phyloP scores from a whole-genome alignment of 2,329 filamentous ascomycete genomes.

The Neonectria hederae region DNA sequence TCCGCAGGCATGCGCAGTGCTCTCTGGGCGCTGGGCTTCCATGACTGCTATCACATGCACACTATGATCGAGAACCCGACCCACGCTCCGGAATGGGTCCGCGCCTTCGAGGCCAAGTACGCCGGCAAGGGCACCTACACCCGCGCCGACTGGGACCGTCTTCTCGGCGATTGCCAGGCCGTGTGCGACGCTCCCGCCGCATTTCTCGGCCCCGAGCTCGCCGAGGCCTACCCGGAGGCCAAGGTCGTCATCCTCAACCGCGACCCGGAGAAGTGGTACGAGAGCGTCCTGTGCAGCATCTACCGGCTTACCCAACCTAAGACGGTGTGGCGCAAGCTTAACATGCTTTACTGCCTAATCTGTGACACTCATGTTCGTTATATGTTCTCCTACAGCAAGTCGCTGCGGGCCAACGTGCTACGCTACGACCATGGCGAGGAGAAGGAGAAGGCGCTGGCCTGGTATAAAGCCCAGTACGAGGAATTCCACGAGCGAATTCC shows the following conservation, averaged over 20 bases:
- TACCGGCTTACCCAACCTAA: conserved; percentile 43
- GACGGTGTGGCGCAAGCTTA: conserved; percentile 37
- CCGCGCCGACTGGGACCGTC: conserved; percentile 56
- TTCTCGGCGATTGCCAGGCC: conserved; percentile 58
- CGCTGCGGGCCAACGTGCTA: conserved; percentile 41
- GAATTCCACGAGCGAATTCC: conserved; percentile 49
- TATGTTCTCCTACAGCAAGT: conserved; percentile 42
- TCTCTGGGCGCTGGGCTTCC: conserved; percentile 48
- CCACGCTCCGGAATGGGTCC: conserved; percentile 44
- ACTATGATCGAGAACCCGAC: conserved; percentile 41
- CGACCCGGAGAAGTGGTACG: conserved; percentile 50
- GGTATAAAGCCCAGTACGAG: conserved; percentile 50
- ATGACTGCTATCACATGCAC: conserved; percentile 51
- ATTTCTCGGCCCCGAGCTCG: conserved; percentile 56
- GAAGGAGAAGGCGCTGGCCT: conserved; percentile 49
- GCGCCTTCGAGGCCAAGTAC: conserved; percentile 47
- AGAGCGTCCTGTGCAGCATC: conserved; percentile 41
- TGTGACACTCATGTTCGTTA: conserved; percentile 40
- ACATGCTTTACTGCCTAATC: conserved; percentile 43
- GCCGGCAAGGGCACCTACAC: conserved; percentile 43
- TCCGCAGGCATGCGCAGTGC: conserved; percentile 47
- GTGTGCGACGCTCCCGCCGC: conserved; percentile 66
- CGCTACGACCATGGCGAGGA: conserved; percentile 46
- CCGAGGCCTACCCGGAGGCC: conserved; percentile 47
- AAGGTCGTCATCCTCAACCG: conserved; percentile 53